Base-by-base conservation (phyloP, 345 rosid species). In the Gynandropsis gynandra region DNA sequence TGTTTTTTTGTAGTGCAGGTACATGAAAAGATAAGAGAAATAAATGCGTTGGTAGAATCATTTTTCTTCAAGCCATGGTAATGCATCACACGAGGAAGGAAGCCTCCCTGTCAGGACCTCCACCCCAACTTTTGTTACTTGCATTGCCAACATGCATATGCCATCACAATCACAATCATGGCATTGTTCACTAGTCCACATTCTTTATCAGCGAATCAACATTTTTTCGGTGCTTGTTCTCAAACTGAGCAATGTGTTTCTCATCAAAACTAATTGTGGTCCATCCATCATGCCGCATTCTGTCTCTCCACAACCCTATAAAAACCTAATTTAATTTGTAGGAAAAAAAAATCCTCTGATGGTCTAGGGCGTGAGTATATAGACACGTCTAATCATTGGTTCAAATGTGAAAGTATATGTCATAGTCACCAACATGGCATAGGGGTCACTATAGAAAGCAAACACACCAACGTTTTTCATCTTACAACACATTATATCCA, bases 201-300 rank as follows among this genome's bases (percentile, higher is more conserved):
- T 24, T 2, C 5, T 24, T 24, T 24, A 1, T 16, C 5, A n/a
- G n/a, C 19, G 33, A 6, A 16, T 40, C 40, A n/a, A 11, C 12
- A 41, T 11, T 72, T 74, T 82, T 96, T 87, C 87, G 44, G 59
- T 87, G 93, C 0, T 95, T 87, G 58, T 92, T 96, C 75, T 92
- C 98, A 72, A 92, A 92, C 77, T 87, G 98, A 59, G 98, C 96
- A 42, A 96, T 90, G 65, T 84, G 74, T 69, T 84, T 90, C 34
- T 96, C 98, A 74, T 92, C 98, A 1, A 77, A 82, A 3, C 95
- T 76, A 27, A 83, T 96, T 27, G 82, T 95, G 53, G 98, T 87
- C 98, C 98, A 92, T 55, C 98, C 93, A 60, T 92, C 98, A 33
- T 96, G 98, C 98, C 96, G 87, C 85, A 75, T 79, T 20, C 79